Evolutionary conservation across 2,329 filamentous ascomycete genomes (phyloP).

Genomic region (Fusarium duplospermum): DNA sequence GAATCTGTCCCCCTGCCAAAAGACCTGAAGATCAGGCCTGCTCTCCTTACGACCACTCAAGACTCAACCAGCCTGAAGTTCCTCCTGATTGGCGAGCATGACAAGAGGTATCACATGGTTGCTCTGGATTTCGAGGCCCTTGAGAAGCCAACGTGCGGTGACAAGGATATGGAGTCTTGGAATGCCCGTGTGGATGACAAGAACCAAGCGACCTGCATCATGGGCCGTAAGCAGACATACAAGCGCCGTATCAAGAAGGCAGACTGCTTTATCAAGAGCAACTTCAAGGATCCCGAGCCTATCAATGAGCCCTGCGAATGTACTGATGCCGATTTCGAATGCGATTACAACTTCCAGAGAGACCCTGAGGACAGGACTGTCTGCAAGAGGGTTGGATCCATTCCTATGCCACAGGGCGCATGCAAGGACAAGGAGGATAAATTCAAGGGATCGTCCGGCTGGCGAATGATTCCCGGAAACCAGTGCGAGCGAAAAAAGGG

Average conservation of each 20-base stretch:
- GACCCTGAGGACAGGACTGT: slow-evolving; percentile 72
- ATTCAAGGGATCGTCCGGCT: slow-evolving; percentile 89
- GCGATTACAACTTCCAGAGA: slow-evolving; percentile 89
- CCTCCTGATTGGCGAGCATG: slow-evolving; percentile 75
- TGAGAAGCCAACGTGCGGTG: slow-evolving; percentile 81
- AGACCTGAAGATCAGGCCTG: slow-evolving; percentile 74
- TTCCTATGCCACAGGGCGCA: slow-evolving; percentile 75
- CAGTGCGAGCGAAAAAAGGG: slow-evolving; percentile 69
- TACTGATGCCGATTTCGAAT: slow-evolving; percentile 88
- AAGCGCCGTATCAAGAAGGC: slow-evolving; percentile 85
- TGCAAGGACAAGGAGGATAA: slow-evolving; percentile 78
- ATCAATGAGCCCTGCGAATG: slow-evolving; percentile 83
- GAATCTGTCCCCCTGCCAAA: slow-evolving; percentile 74
- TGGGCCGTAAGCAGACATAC: slow-evolving; percentile 95
- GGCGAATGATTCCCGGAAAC: slow-evolving; percentile 89
- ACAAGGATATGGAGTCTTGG: slow-evolving; percentile 89
- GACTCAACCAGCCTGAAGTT: slow-evolving; percentile 96
- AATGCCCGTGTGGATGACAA: slow-evolving; percentile 83
- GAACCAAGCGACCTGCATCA: slow-evolving; percentile 86
- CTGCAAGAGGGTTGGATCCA: slow-evolving; percentile 73
- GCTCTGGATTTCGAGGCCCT: slow-evolving; percentile 86
- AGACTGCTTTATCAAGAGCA: slow-evolving; percentile 87
- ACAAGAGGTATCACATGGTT: slow-evolving; percentile 72
- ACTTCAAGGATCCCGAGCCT: slow-evolving; percentile 82
- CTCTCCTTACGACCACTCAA: slow-evolving; percentile 84